Base-by-base conservation (phyloP, 805 yeast species). In the Candida oleophila region DNA sequence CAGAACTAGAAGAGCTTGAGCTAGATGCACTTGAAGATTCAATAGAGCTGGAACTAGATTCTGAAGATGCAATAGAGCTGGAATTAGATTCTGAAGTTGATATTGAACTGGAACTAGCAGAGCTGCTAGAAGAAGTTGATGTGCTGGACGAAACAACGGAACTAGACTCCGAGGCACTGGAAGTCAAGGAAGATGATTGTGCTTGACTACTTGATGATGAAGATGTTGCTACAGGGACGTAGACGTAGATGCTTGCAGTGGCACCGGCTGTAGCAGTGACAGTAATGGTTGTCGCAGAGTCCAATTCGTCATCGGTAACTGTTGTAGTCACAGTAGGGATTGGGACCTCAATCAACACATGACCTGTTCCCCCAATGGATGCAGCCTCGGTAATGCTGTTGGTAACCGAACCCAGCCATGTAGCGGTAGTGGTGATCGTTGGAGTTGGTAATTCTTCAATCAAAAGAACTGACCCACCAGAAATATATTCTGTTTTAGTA, bases 371-470 rank as follows among this genome's bases (percentile, higher is more conserved):
- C 3, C 43, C 43, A 41, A 19, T 9, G 12, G 43, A 30, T 14
- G 21, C 33, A 15, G 47, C 46, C 15, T 38, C 35, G 5, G 55
- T 53, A 25, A 51, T 45, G 3, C 55, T 50, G 38, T 19, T 25
- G 4, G 44, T 49, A 14, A 49, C 44, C 14, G 54, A 48, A 12
- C 37, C 43, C 5, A 37, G 8, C 43, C 43, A 41, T 9, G 43
- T 41, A 4, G 22, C 3, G 5, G 43, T 41, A 22, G 28, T 16
- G 19, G 43, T 41, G 4, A 7, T 16, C 4, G 8, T 19, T 16
- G 43, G 37, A 14, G 51, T 45, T 9, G 58, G 52, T 8, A 49
- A 56, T 30, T 54, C 54, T 15, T 56, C 48, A 14, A 50, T 39
- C 4, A 47, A 46, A 19, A 58, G 53, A 21, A 36, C 49, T 30